These are phyloP conservation scores for Zizania palustris DNA, from an alignment of 202 grass and related monocot species.

Conservation along the genomic window DNA sequence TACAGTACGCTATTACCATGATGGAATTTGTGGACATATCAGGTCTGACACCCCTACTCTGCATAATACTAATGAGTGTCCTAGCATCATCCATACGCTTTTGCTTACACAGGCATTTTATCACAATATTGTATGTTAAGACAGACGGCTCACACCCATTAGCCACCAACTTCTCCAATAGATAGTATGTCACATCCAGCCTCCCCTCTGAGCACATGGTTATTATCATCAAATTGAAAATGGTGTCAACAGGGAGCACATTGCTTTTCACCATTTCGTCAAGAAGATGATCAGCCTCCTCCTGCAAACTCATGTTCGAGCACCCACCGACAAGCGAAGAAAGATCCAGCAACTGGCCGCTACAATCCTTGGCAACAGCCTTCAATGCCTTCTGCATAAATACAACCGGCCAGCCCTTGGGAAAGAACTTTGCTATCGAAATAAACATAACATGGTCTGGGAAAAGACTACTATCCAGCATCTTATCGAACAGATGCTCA, in stretches of 20 bases:
- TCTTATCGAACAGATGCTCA: conserved; percentile 42
- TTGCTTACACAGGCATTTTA: conserved; percentile 40
- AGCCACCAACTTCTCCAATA: conserved; percentile 44
- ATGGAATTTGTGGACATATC: conserved; percentile 42
- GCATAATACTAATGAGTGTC: conserved; percentile 35
- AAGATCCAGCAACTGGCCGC: not conserved
- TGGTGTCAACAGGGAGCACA: conserved; percentile 38
- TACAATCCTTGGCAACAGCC: conserved; percentile 37
- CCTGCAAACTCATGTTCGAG: conserved; percentile 39
- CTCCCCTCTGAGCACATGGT: conserved; percentile 41
- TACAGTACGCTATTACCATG: conserved; percentile 41
- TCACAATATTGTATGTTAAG: conserved; percentile 44
- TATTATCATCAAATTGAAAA: conserved; percentile 48
- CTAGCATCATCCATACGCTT: conserved; percentile 34
- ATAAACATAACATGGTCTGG: conserved; percentile 43
- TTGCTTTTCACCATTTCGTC: conserved; percentile 39
- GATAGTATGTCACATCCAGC: conserved; percentile 37
- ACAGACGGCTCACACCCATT: conserved; percentile 41
- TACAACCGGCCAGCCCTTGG: conserved; percentile 16
- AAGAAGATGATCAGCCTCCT: conserved; percentile 32
- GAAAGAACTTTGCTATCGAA: conserved; percentile 33
- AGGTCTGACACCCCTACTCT: conserved; percentile 25
- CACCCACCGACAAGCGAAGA: conserved; percentile 14
- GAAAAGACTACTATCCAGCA: conserved; percentile 32
- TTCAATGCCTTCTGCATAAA: conserved; percentile 44